Percentiles rank a stretch among this genome's conserved stretches.
These are phyloP conservation scores for Boletus tomentosulus DNA, from an alignment of 768 basidiomycete genomes.

Conservation along the genomic window DNA sequence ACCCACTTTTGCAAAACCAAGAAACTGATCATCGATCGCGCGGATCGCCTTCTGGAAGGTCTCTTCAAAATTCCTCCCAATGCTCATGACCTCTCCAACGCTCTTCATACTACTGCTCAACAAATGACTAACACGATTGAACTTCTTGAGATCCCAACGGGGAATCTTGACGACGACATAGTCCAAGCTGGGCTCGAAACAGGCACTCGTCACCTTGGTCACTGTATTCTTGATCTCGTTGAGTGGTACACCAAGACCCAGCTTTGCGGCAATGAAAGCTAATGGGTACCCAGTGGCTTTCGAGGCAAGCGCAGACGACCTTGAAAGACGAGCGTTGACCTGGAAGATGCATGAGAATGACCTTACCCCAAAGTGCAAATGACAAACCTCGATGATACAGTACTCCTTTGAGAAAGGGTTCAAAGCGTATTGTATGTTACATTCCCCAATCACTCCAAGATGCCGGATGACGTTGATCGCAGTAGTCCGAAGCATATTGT, in stretches of 20 bases:
- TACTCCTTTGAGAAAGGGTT: conserved; percentile 95
- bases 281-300: conserved; percentile 98
- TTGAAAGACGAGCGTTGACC: conserved; percentile 96
- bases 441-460: conserved; percentile 95
- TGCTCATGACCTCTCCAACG: conserved; percentile 99
- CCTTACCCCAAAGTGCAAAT: background rate
- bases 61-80: conserved; percentile 97
- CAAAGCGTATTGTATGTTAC: conserved; percentile 98
- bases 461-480: conserved; percentile 99
- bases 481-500: conserved; percentile 98
- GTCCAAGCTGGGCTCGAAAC: conserved; percentile 97
- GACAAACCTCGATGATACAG: conserved; percentile 89
- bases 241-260: conserved; percentile 93
- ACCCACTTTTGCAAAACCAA: conserved; percentile 81
- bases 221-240: conserved; percentile 98
- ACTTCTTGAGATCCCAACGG: conserved; percentile 99
- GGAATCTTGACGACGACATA: conserved; percentile 99
- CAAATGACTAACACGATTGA: conserved; percentile 85
- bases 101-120: conserved; percentile 98
- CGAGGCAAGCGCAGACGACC: conserved; percentile 95
- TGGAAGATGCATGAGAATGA: conserved; percentile 18
- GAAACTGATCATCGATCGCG: conserved; percentile 92
- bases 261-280: conserved; percentile 97
- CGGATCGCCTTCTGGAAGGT: conserved; percentile 98
- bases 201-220: conserved; percentile 93